These are phyloP conservation scores for Amphichorda felina DNA, from an alignment of 2,329 filamentous ascomycete species.

Conservation along the genomic window DNA sequence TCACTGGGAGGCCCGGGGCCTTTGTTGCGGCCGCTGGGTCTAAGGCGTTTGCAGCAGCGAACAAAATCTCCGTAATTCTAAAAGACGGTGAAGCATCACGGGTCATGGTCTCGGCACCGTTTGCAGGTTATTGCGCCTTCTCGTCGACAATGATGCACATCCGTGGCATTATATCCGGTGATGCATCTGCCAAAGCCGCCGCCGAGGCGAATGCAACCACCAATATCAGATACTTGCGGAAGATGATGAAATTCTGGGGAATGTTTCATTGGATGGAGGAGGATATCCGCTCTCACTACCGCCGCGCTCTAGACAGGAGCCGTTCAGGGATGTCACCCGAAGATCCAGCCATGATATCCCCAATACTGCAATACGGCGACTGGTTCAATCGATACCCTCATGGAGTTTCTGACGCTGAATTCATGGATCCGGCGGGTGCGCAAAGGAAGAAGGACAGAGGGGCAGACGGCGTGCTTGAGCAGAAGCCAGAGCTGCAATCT, in stretches of 20 bases:
- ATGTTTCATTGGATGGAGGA: conserved; percentile 98
- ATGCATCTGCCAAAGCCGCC: conserved; percentile 58
- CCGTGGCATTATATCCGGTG: conserved; percentile 80
- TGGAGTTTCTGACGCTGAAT: conserved; percentile 75
- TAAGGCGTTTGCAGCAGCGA: conserved; percentile 72
- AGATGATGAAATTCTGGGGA: conserved; percentile 97
- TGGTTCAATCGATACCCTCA: conserved; percentile 96
- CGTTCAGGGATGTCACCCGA: conserved; percentile 47
- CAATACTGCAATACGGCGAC: conserved; percentile 89
- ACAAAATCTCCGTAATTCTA: conserved; percentile 74
- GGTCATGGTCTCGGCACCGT: conserved; percentile 76
- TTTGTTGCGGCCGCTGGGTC: conserved; percentile 68
- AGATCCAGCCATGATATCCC: conserved; percentile 36
- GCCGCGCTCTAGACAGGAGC: conserved; percentile 71
- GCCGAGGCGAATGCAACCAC: conserved; percentile 77
- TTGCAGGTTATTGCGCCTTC: conserved; percentile 91
- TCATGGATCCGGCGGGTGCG: conserved; percentile 56
- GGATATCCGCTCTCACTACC: conserved; percentile 80
- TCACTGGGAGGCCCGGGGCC: conserved; percentile 22
- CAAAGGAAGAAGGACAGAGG: conserved; percentile 62
- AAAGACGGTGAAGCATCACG: conserved; percentile 57
- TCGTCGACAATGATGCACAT: conserved; percentile 91
- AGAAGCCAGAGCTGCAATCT: conserved; percentile 82
- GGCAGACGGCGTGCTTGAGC: conserved; percentile 79
- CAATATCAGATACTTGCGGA: conserved; percentile 82